phyloP scores from a whole-genome alignment of 2,329 filamentous ascomycete species.

The Colletotrichum orchidophilum region DNA sequence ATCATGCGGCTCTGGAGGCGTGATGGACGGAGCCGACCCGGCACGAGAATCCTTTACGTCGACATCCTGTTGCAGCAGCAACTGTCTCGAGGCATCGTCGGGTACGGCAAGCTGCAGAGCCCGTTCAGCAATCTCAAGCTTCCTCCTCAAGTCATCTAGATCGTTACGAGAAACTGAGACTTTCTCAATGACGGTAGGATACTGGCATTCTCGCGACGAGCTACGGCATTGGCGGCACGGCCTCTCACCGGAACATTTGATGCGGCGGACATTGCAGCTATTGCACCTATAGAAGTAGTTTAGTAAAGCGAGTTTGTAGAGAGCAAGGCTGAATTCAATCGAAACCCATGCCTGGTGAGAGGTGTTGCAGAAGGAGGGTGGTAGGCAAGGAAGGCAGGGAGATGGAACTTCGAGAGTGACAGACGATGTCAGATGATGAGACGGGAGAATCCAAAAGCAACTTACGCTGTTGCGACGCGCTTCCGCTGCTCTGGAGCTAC shows the following conservation, averaged over 20 bases:
- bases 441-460: constrained; percentile 21
- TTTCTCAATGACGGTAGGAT: constrained; percentile 55
- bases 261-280: constrained; percentile 60
- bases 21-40: constrained; percentile 31
- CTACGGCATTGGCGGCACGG: constrained; percentile 57
- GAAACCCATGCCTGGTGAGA: neutral
- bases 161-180: constrained; percentile 52
- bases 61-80: constrained; percentile 42
- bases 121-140: constrained; percentile 51
- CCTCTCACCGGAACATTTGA: constrained; percentile 61
- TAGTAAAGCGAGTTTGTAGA: neutral
- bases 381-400: neutral
- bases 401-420: neutral
- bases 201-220: constrained; percentile 56
- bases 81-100: constrained; percentile 45
- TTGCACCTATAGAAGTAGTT: constrained; percentile 54
- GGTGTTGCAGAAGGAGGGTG: neutral
- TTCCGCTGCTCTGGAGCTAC: constrained; percentile 57
- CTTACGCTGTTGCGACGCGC: constrained; percentile 60
- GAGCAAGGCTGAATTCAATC: neutral
- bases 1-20: constrained; percentile 35
- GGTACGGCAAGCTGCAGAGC: constrained; percentile 49
- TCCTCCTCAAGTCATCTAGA: constrained; percentile 51
- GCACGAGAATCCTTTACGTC: constrained; percentile 32
- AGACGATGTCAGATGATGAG: neutral